These are phyloP conservation scores for Haemoproteus tartakovskyi DNA, from an alignment of 169 alveolate species.

Conservation along the genomic window DNA sequence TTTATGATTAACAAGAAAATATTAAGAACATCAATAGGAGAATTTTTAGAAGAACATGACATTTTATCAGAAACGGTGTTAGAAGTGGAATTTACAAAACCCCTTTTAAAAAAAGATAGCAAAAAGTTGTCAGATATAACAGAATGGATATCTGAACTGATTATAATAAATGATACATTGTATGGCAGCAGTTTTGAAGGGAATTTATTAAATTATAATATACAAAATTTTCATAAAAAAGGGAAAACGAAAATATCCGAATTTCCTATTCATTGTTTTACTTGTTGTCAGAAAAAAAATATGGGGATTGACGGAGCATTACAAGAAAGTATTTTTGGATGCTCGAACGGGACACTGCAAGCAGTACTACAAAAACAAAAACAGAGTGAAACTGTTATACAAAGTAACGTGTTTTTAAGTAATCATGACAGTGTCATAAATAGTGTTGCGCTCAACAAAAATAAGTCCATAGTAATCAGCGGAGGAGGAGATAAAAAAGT, in stretches of 20 bases:
- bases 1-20: conserved; percentile 50
- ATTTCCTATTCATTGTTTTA: conserved; percentile 20
- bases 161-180: conserved; percentile 16
- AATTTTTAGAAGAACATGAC: conserved; percentile 23
- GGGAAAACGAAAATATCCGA: conserved; percentile 6
- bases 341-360: conserved; percentile 28
- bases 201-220: conserved; percentile 25
- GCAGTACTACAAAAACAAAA: conserved; percentile 41
- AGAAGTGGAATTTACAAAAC: conserved; percentile 16
- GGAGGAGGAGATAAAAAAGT: conserved; percentile 63
- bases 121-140: conserved; percentile 14
- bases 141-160: conserved; percentile 51
- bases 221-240: conserved; percentile 19
- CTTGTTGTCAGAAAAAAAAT: conserved; percentile 6
- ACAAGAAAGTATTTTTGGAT: conserved; percentile 32
- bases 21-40: conserved; percentile 57
- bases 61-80: conserved; percentile 32
- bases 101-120: conserved; percentile 35
- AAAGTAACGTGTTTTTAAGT: conserved; percentile 31
- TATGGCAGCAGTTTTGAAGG: conserved; percentile 59
- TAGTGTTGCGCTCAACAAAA: conserved; percentile 17
- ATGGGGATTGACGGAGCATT: neutral
- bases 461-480: conserved; percentile 7
- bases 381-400: conserved; percentile 1
- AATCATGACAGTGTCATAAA: conserved; percentile 44